phyloP scores from a whole-genome alignment of 2,329 filamentous ascomycete species.

The Didymella exigua region DNA sequence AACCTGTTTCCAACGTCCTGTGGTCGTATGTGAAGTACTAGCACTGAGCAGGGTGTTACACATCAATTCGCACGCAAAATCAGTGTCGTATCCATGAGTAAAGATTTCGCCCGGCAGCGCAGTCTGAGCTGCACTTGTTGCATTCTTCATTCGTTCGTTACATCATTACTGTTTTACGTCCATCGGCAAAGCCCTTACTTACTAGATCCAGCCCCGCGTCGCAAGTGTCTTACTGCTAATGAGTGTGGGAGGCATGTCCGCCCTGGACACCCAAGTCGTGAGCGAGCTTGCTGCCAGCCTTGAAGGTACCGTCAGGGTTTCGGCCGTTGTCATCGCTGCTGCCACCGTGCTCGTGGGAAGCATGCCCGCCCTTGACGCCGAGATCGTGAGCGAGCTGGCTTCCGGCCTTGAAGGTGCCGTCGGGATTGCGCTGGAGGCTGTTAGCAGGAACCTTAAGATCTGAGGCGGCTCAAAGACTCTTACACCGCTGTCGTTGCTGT shows the following conservation, averaged over 20 bases:
- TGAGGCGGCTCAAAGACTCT: not conserved
- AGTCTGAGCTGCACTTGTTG: not conserved
- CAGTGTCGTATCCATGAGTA: not conserved
- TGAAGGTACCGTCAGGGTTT: conserved; percentile 53
- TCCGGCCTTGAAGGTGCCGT: conserved; percentile 47
- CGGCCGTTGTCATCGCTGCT: conserved; percentile 9
- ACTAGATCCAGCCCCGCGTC: not conserved
- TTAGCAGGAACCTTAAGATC: not conserved
- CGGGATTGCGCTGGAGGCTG: conserved; percentile 47
- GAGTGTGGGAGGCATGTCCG: conserved; percentile 29
- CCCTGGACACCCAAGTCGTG: conserved; percentile 44
- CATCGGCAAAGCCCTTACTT: not conserved
- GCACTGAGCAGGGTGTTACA: not conserved
- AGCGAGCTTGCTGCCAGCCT: conserved; percentile 42
- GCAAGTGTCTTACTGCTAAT: conserved; percentile 12
- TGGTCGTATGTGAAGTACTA: not conserved
- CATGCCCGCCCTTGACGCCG: conserved; percentile 41
- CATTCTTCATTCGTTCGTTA: not conserved
- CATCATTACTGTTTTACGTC: not conserved
- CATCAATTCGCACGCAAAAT: not conserved
- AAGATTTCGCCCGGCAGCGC: not conserved
- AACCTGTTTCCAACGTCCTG: no score
- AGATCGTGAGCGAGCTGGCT: conserved; percentile 45
- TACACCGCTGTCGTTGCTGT: conserved; percentile 30
- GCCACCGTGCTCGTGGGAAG: conserved; percentile 22